Evolutionary conservation across 176 grass and related monocot genomes (phyloP).

Genomic region (Zea luxurians): DNA sequence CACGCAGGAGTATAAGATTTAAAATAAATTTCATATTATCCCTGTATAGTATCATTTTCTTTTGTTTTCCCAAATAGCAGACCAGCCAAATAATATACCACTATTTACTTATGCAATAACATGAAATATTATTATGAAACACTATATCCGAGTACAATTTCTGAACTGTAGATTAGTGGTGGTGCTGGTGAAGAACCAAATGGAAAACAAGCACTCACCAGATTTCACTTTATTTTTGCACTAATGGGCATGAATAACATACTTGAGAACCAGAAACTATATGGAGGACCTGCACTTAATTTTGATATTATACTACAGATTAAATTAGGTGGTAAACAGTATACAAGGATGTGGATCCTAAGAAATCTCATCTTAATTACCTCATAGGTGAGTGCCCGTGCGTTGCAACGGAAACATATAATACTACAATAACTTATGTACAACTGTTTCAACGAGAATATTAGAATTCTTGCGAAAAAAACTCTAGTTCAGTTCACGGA

Average conservation of each 20-base stretch:
- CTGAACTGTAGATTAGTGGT: slow-evolving; percentile 50
- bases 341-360: too few relatives aligned
- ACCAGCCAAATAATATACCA: background rate
- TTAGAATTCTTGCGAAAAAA: too few relatives aligned
- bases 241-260: too few relatives aligned
- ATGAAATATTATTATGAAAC: background rate
- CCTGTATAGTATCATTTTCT: slow-evolving; percentile 4
- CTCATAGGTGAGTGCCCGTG: too few relatives aligned
- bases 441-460: too few relatives aligned
- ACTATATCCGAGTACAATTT: slow-evolving; percentile 12
- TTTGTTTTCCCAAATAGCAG: background rate
- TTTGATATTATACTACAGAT: too few relatives aligned
- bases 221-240: background rate
- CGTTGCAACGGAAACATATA: too few relatives aligned
- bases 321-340: too few relatives aligned
- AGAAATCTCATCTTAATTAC: too few relatives aligned
- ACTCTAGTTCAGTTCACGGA: too few relatives aligned
- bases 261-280: too few relatives aligned
- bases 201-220: slow-evolving; percentile 83
- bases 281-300: slow-evolving; percentile 39
- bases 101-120: background rate
- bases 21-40: background rate
- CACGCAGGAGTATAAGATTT: background rate
- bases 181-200: slow-evolving; percentile 42
- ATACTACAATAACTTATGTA: too few relatives aligned